Evolutionary conservation across 768 basidiomycete genomes (phyloP).

Genomic region (Tricholoma matsutake): DNA sequence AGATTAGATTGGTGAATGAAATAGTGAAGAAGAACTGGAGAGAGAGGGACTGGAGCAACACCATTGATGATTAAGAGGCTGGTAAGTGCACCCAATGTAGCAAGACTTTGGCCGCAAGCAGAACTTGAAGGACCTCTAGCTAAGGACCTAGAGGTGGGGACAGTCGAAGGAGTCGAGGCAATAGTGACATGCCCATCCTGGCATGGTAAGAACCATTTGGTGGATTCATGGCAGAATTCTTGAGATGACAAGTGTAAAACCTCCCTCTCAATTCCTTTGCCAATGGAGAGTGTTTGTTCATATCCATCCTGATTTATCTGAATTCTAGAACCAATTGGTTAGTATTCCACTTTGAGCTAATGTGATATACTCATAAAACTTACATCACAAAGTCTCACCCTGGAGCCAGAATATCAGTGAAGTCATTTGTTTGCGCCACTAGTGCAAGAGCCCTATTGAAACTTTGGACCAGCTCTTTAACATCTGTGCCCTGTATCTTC

Average conservation of each 20-base stretch:
- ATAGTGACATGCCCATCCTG: neutral
- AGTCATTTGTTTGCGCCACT: neutral
- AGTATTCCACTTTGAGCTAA: neutral
- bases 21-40: conserved; percentile 3
- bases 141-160: neutral
- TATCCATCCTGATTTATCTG: conserved; percentile 1
- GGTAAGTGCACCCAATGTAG: neutral
- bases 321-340: neutral
- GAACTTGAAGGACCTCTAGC: too few relatives aligned
- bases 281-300: neutral
- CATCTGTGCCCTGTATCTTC: neutral
- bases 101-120: too few relatives aligned
- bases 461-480: neutral
- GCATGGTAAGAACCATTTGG: neutral
- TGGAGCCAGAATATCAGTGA: too few relatives aligned
- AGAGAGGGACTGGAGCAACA: neutral
- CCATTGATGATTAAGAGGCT: conserved; percentile 1
- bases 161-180: neutral
- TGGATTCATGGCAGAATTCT: neutral
- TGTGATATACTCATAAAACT: neutral
- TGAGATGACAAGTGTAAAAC: neutral
- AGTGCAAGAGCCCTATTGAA: conserved; percentile 1
- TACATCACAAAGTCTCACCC: neutral
- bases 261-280: neutral
- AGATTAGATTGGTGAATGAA: neutral